Evolutionary conservation across 306 rosid species (phyloP), one percentile per base, ranked within the genome.

Genomic region (Purshia tridentata): DNA sequence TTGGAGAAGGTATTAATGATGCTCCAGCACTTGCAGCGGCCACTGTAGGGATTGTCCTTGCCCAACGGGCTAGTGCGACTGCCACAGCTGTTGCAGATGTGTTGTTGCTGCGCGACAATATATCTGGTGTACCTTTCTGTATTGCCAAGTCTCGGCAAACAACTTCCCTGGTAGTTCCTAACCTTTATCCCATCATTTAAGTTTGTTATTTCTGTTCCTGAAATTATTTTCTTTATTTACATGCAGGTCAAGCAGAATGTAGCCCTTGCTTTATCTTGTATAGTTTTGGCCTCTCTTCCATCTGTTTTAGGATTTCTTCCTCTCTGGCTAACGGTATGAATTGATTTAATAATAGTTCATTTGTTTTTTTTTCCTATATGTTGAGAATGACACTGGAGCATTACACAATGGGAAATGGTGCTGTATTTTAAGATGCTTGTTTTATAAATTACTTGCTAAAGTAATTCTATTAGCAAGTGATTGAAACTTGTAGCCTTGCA

Each of bases 21-120:
- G 97, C 97, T 72, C 99, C 99, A 18, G 99, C 97, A 73, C 97
- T 94, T 69, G 99, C 99, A 44, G 96, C 97, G 16, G 99, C 99
- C 66, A 91, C 99, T 29, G 88, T 91, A 19, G 99, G 97, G 69
- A 94, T 94, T 65, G 99, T 94, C 54, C 99, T 94, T 71, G 99
- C 96, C 64, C 91, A 82, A 19, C 99, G 96, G 62, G 97, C 97
- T 41, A 94, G 99, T 75, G 99, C 99, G 57, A 94, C 99, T 68
- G 99, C 99, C 59, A 83, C 80, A 47, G 99, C 96, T 47, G 97
- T 94, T 59, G 99, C 99, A 47, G 99, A 94, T 65, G 95, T 91
- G 57, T 80, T 94, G 77, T 76, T 91, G 81, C 90, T 94, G 61
- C 88, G 83, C 20, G 95, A 94, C 82, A 91, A 86, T 75, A 94